These are phyloP conservation scores for Penicillium palitans DNA, from an alignment of 2,329 filamentous ascomycete genomes.

Conservation along the genomic window DNA sequence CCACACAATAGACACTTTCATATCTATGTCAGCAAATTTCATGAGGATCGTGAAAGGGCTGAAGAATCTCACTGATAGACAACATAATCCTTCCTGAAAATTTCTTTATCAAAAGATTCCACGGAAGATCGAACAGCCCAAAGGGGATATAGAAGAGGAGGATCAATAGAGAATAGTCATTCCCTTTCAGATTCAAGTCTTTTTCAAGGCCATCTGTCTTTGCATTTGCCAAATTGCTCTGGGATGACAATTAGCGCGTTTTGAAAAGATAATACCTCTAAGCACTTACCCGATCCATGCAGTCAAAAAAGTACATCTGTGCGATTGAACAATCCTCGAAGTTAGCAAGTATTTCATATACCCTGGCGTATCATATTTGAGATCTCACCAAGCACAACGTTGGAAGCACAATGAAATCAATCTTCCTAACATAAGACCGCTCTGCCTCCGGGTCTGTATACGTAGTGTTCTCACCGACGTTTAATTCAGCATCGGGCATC, in stretches of 20 bases:
- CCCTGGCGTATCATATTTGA: rapidly evolving
- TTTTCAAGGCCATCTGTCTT: conserved; percentile 52
- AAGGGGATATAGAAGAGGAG: conserved; percentile 55
- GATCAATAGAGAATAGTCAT: conserved; percentile 42
- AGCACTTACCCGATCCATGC: conserved; percentile 31
- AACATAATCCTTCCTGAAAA: conserved; percentile 49
- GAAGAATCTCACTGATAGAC: conserved; percentile 26
- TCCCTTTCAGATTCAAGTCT: conserved; percentile 37
- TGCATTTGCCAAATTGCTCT: conserved; percentile 48
- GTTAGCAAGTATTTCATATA: background rate
- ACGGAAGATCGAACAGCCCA: conserved; percentile 51
- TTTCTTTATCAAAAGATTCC: conserved; percentile 40
- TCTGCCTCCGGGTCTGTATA: conserved; percentile 36
- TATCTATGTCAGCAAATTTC: background rate
- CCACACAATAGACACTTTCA: conserved; percentile 32
- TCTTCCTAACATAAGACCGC: conserved; percentile 42
- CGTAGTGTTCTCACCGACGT: conserved; percentile 15
- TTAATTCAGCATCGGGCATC: background rate
- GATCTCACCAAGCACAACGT: conserved; percentile 41
- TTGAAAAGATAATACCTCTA: background rate
- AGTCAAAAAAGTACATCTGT: conserved; percentile 44
- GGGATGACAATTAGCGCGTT: conserved; percentile 20
- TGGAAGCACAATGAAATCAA: conserved; percentile 48
- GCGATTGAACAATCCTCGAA: background rate
- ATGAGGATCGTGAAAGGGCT: conserved; percentile 40